phyloP scores from a whole-genome alignment of 768 basidiomycete species.

The Fomitopsis serialis region DNA sequence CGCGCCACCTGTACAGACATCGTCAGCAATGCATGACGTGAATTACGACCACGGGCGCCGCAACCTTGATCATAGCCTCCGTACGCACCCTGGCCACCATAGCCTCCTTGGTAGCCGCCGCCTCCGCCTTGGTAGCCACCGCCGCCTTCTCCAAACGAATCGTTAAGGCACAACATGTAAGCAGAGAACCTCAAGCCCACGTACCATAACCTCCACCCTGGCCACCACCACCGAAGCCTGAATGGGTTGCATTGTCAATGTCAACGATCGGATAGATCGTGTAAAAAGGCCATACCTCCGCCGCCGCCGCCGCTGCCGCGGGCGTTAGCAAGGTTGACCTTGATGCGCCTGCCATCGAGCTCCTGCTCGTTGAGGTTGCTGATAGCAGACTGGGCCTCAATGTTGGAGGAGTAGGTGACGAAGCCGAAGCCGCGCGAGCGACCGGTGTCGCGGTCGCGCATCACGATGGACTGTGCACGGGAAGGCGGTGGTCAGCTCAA shows the following conservation, averaged over 20 bases:
- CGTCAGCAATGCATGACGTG: not conserved
- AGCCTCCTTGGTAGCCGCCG: slow-evolving; percentile 20
- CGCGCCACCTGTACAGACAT: slow-evolving; percentile 5
- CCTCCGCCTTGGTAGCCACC: slow-evolving; percentile 25
- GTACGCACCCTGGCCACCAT: slow-evolving; percentile 21
- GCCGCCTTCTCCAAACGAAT: slow-evolving; percentile 10
- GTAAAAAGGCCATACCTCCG: slow-evolving; percentile 12
- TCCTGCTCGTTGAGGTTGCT: slow-evolving; percentile 77
- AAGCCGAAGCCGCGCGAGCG: slow-evolving; percentile 98
- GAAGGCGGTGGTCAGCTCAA: slow-evolving; percentile 29
- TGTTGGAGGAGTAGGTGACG: slow-evolving; percentile 61
- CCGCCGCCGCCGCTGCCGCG: slow-evolving; percentile 51
- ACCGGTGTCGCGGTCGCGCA: slow-evolving; percentile 97
- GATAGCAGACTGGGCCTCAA: slow-evolving; percentile 81
- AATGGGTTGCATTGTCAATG: not conserved
- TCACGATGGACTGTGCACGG: slow-evolving; percentile 84
- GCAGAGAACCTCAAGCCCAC: not conserved
- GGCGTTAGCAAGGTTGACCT: slow-evolving; percentile 79
- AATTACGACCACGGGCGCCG: not conserved
- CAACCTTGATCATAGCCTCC: slow-evolving; percentile 16
- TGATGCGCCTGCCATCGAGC: slow-evolving; percentile 89
- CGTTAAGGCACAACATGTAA: not conserved
- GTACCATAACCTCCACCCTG: slow-evolving; percentile 2
- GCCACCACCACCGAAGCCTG: slow-evolving; percentile 1
- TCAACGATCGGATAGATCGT: slow-evolving; percentile 7